Evolutionary conservation across 805 yeast species (phyloP).

Genomic region (Myxozyma vanderwaltii): DNA sequence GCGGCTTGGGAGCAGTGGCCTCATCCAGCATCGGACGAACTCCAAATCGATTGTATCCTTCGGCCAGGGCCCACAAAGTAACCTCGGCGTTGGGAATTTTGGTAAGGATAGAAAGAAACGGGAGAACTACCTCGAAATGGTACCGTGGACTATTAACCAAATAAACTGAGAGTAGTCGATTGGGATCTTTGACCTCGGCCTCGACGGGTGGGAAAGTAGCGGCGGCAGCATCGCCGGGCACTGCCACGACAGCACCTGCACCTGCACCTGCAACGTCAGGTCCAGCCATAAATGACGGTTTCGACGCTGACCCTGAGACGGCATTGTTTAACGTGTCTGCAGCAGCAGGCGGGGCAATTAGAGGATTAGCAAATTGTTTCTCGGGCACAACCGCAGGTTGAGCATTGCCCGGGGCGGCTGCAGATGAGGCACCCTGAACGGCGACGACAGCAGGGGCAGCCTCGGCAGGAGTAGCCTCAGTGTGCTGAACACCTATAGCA

Average conservation of each 20-base stretch:
- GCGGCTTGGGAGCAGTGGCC: constrained; percentile 21
- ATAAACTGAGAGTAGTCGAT: constrained; percentile 5
- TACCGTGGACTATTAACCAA: constrained; percentile 29
- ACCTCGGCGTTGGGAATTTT: constrained; percentile 13
- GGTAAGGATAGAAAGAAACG: constrained; percentile 22
- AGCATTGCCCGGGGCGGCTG: not conserved
- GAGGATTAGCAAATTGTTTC: too few relatives aligned
- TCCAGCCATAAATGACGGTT: not conserved
- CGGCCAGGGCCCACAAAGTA: constrained; percentile 15
- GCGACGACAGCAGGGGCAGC: not conserved
- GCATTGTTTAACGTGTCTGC: too few relatives aligned
- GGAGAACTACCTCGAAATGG: constrained; percentile 31
- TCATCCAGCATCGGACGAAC: constrained; percentile 14
- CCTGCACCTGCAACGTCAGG: not conserved
- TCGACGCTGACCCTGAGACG: not conserved
- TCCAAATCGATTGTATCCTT: constrained; percentile 19
- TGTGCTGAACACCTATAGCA: too few relatives aligned
- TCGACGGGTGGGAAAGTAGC: constrained; percentile 1
- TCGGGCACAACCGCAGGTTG: not conserved
- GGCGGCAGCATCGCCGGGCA: not conserved
- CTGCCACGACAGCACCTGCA: not conserved
- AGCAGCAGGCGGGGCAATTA: too few relatives aligned
- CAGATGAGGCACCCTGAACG: too few relatives aligned
- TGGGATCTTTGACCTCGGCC: not conserved
- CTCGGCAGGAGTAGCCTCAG: not conserved